phyloP scores from a whole-genome alignment of 352 stramenopile species.

The Phytophthora rubi region DNA sequence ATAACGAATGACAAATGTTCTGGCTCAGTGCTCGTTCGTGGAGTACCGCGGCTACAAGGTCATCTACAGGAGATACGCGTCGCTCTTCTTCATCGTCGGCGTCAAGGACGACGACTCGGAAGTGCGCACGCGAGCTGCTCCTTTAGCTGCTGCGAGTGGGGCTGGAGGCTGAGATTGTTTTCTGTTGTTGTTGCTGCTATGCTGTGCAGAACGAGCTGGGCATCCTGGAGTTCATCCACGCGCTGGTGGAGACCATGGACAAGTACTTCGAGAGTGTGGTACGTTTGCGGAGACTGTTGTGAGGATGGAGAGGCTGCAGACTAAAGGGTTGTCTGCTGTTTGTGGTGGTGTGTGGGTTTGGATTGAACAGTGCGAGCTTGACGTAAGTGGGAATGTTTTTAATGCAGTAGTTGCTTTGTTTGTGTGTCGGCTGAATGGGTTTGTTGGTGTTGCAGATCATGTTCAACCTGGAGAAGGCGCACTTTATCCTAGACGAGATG shows the following conservation, averaged over 20 bases:
- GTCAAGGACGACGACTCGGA: slow-evolving; percentile 96
- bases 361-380: slow-evolving; percentile 74
- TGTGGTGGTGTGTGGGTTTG: slow-evolving; percentile 1
- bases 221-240: slow-evolving; percentile 99
- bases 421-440: slow-evolving; percentile 2
- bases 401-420: neutral
- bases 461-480: slow-evolving; percentile 93
- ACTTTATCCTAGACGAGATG: slow-evolving; percentile 96
- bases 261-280: slow-evolving; percentile 99
- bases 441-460: slow-evolving; percentile 73
- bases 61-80: slow-evolving; percentile 99
- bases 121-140: slow-evolving; percentile 34
- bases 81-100: slow-evolving; percentile 99
- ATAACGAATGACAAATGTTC: neutral
- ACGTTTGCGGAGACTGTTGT: slow-evolving; percentile 31
- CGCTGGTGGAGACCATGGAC: slow-evolving; percentile 99
- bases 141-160: neutral
- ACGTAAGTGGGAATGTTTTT: slow-evolving; percentile 55
- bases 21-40: slow-evolving; percentile 97
- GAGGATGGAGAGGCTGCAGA: neutral
- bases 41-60: slow-evolving; percentile 99
- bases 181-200: neutral
- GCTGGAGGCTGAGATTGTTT: neutral
- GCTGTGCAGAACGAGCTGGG: slow-evolving; percentile 97
- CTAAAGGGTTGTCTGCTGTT: slow-evolving; percentile 2